Evolutionary conservation across 768 basidiomycete genomes (phyloP), one percentile per base, ranked within the genome.

Genomic region (Scleroderma citrinum): DNA sequence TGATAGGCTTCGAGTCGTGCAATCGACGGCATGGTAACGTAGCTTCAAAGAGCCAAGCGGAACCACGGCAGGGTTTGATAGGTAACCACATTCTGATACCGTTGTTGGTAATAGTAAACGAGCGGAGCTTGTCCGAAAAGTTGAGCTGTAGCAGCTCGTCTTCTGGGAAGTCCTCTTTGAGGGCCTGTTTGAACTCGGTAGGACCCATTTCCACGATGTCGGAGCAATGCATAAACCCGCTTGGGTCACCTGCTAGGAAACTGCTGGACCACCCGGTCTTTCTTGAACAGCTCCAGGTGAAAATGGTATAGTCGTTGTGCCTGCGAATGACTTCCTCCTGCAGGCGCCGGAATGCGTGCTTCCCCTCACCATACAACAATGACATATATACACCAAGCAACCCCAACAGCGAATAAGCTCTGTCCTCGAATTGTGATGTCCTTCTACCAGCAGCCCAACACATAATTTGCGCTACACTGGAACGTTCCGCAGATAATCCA

Each of bases 361-460:
- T 45, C 1, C 52, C 60, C 39, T 57, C 53, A 29, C 68, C 68
- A 29, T 69, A 68, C 26, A 24, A 42, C 6, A 61, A 40, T 3
- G 35, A 26, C 53, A 69, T 49, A 21, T 14, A 32, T 17, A 64
- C 49, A 12, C 30, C 45, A 3, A 67, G 54, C 34, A 67, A 39
- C 2, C 64, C 67, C 49, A 67, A 32, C 35, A 67, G 44, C 19
- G 58, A 66, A 38, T 69, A 67, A 5, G 66, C 55, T 37, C n/a
- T 59, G 35, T 67, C 67, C 29, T 69, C 66, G 24, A 47, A 23
- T 40, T 7, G 45, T 12, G 52, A 58, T 13, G 66, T 68, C 13
- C 54, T 42, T 44, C 66, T 56, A 13, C 46, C 16, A 1, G 54
- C 26, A 16, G 66, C 57, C 68, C 68, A 68, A 17, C 48, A 53